Percentiles rank a stretch among this genome's conserved stretches.
Conservation (phyloP, 352 stramenopile species). For the Globisporangium mamillatum region DNA sequence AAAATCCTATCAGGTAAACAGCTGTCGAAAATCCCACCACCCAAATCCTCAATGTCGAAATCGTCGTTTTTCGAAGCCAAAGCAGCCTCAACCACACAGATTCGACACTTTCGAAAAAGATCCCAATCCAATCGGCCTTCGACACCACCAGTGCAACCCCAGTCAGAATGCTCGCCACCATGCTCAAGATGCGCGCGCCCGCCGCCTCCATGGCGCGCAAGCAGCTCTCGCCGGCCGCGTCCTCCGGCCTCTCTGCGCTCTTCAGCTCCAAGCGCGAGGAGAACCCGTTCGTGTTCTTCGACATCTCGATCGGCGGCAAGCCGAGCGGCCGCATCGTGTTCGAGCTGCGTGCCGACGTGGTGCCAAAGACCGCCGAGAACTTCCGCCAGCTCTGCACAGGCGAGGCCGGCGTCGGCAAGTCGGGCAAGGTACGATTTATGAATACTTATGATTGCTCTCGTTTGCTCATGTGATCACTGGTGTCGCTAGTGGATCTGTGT, state of each 20-base stretch:
- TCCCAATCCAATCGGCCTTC: slow-evolving; percentile 3
- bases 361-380: slow-evolving; percentile 98
- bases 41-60: neutral
- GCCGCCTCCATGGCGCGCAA: slow-evolving; percentile 14
- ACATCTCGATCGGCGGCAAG: slow-evolving; percentile 94
- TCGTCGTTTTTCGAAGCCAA: neutral
- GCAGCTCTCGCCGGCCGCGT: slow-evolving; percentile 9
- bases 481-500: neutral
- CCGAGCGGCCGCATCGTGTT: slow-evolving; percentile 82
- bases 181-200: slow-evolving; percentile 33
- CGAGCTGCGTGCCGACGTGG: slow-evolving; percentile 93
- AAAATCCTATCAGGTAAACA: too few species aligned
- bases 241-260: slow-evolving; percentile 19
- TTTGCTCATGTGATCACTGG: neutral
- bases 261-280: slow-evolving; percentile 62
- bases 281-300: slow-evolving; percentile 95
- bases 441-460: neutral
- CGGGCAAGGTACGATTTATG: slow-evolving; percentile 38
- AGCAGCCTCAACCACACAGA: neutral
- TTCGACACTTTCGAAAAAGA: neutral
- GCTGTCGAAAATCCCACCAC: neutral
- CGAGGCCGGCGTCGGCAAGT: slow-evolving; percentile 90
- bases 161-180: slow-evolving; percentile 17
- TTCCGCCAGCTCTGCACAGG: slow-evolving; percentile 97
- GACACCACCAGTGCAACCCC: neutral